Evolutionary conservation across 306 rosid species (phyloP), one percentile per base, ranked within the genome.

Genomic region (Rosa persica): DNA sequence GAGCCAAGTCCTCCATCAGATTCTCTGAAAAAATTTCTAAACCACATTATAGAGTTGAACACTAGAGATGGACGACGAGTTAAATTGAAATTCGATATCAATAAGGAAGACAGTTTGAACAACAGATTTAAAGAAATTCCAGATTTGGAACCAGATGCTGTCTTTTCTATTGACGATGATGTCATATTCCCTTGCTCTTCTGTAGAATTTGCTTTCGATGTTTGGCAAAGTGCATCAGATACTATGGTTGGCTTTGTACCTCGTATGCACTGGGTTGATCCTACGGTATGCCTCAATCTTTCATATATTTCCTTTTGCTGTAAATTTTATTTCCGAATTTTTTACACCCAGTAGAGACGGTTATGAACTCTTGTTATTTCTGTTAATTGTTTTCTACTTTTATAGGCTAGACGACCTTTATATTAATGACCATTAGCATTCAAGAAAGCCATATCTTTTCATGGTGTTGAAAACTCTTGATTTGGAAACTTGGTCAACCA

Each of bases 161-260:
- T 95, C 27, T 95, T 95, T 76, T 95, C 99, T 10, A 88, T 95
- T 25, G 99, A 95, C 22, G 99, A 95, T 43, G 99, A 95, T 88
- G 93, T 95, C 74, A 81, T 95, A 87, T 93, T 95, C 79, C 90
- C 96, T 44, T 95, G 99, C 88, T 73, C 96, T 42, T 83, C 99
- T 0, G 96, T 95, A 17, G 99, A 95, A 79, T 87, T 95, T 82
- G 96, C 98, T 71, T 95, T 89, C 34, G 88, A 83, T 78, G 98
- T 91, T 81, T 95, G 99, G 99, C 89, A 84, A 83, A 93, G 96
- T 87, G 98, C 99, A 38, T 86, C 97, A 9, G 92, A 95, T 80
- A 80, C 98, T 10, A 93, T 95, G 99, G 99, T 95, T 76, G 99
- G 99, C 60, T 95, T 93, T 81, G 99, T 95, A 36, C 99, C 99